Conservation (phyloP, 495 filamentous ascomycete genomes). For the Cladorrhinum samala region DNA sequence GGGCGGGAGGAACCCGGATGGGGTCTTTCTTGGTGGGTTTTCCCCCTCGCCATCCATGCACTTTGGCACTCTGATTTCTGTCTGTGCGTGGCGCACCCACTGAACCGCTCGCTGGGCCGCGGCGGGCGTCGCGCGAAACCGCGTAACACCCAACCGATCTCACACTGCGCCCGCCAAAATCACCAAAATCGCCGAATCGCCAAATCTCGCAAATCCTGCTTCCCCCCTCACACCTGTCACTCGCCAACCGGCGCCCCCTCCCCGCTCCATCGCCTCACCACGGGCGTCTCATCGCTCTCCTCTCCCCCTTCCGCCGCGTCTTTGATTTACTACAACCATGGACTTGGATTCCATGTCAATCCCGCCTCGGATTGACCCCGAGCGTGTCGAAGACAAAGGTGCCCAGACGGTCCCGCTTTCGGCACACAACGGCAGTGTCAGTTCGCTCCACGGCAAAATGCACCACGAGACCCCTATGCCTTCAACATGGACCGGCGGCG, state of each 20-base stretch:
- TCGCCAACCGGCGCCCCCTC: conserved; percentile 9
- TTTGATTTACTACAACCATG: conserved; percentile 13
- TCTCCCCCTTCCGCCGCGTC: conserved; percentile 7
- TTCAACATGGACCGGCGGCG: background rate
- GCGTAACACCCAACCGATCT: conserved; percentile 19
- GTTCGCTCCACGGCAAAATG: conserved; percentile 8
- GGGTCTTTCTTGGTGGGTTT: background rate
- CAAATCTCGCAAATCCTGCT: conserved; percentile 24
- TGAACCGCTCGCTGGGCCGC: conserved; percentile 18
- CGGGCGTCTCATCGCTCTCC: background rate
- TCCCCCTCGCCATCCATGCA: background rate
- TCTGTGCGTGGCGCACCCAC: conserved; percentile 15
- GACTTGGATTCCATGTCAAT: conserved; percentile 20
- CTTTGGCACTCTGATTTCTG: too few relatives aligned
- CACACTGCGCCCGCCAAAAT: conserved; percentile 7
- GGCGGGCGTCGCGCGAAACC: conserved; percentile 32
- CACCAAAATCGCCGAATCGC: conserved; percentile 16
- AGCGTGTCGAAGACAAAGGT: conserved; percentile 25
- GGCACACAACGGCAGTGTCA: conserved; percentile 6
- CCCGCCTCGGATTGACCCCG: conserved; percentile 23
- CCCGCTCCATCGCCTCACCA: background rate
- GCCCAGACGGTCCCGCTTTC: conserved; percentile 13
- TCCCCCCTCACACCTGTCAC: conserved; percentile 1
- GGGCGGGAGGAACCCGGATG: background rate
- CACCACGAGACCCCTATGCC: conserved; percentile 3